Percentiles rank a stretch among this genome's conserved stretches.
Evolutionary conservation across 305 asterid genomes (phyloP).

Genomic region (Andrographis paniculata): DNA sequence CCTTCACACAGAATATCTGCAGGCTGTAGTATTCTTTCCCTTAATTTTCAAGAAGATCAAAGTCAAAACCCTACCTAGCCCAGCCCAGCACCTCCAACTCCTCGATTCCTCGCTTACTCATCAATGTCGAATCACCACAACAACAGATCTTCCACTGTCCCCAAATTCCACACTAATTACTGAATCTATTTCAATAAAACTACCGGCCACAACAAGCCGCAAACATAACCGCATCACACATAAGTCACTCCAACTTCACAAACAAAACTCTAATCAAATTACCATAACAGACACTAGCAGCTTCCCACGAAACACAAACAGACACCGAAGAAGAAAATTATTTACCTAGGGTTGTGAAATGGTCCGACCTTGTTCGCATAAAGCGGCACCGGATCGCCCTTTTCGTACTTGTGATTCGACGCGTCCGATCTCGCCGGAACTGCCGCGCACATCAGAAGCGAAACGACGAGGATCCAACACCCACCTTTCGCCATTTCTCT

Average conservation of each 20-base stretch:
- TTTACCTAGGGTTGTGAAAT: conserved; percentile 72
- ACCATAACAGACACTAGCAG: background rate
- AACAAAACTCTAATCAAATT: background rate
- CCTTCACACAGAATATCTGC: too few relatives aligned
- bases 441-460: conserved; percentile 25
- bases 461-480: conserved; percentile 29
- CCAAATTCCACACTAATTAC: too few relatives aligned
- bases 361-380: conserved; percentile 76
- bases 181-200: too few relatives aligned
- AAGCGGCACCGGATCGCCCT: conserved; percentile 54
- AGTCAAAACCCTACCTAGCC: too few relatives aligned
- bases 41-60: too few relatives aligned
- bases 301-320: background rate
- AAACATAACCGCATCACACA: background rate
- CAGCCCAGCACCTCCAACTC: too few relatives aligned
- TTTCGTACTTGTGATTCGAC: conserved; percentile 55
- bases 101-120: too few relatives aligned
- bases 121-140: too few relatives aligned
- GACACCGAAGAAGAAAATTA: background rate
- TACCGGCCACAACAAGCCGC: too few relatives aligned
- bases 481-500: conserved; percentile 30
- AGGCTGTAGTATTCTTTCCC: too few relatives aligned
- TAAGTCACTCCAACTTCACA: background rate
- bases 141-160: too few relatives aligned
- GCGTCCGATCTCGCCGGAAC: conserved; percentile 46